Conservation (phyloP, 495 filamentous ascomycete species). For the Pyronema omphalodes region DNA sequence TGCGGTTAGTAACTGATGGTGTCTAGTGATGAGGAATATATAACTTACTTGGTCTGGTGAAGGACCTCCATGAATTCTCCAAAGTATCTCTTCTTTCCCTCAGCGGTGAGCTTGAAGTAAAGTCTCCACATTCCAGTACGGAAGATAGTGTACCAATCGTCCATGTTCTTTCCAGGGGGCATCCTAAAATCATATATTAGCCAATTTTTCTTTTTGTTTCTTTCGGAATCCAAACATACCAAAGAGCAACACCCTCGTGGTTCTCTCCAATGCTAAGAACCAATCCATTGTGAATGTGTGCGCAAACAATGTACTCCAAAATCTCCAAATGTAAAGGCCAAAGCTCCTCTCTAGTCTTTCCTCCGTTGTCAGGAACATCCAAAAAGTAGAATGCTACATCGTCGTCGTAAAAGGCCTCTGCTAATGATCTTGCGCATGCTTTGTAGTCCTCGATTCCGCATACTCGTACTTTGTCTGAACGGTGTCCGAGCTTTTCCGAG, state of each 20-base stretch:
- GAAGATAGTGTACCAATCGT: constrained; percentile 49
- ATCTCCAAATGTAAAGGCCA: constrained; percentile 59
- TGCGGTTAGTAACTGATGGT: constrained; percentile 7
- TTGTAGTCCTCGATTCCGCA: constrained; percentile 43
- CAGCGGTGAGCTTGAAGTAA: constrained; percentile 47
- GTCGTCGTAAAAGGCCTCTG: constrained; percentile 58
- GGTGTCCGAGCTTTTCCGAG: constrained; percentile 10
- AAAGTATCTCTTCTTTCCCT: constrained; percentile 56
- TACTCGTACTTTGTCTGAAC: constrained; percentile 35
- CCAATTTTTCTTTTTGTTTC: not conserved
- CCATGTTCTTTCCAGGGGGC: constrained; percentile 54
- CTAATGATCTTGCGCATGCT: constrained; percentile 46
- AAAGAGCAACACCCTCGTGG: constrained; percentile 58
- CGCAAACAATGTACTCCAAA: constrained; percentile 51
- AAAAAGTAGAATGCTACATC: constrained; percentile 53
- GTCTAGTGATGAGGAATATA: not conserved
- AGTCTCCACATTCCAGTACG: constrained; percentile 56
- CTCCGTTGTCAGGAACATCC: constrained; percentile 44
- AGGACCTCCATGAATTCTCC: constrained; percentile 57
- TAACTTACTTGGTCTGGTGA: constrained; percentile 48
- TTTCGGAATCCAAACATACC: constrained; percentile 37
- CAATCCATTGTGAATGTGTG: constrained; percentile 50
- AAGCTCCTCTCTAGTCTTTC: constrained; percentile 41
- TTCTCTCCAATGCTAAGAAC: constrained; percentile 53
- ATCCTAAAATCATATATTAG: constrained; percentile 34